Base-by-base conservation (phyloP, 169 alveolate genomes). In the Theileria sp. region DNA sequence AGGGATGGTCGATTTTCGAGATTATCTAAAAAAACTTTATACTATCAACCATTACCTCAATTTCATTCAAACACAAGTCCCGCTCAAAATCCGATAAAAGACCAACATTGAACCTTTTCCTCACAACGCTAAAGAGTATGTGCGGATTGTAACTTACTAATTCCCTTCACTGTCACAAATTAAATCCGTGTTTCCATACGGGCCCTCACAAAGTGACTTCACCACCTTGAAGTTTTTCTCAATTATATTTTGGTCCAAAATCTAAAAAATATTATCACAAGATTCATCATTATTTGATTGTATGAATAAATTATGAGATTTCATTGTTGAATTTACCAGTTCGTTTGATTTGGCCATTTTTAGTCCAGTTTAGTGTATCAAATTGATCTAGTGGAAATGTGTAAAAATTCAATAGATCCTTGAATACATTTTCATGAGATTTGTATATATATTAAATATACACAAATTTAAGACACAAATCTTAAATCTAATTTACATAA, bases 1-100 rank as follows among this genome's bases (percentile, higher is more conserved):
- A 93, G 1, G 96, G 97, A 70, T 91, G 94, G 76, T 86, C 80
- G 13, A 91, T 70, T 56, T 86, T 87, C 26, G 93, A 85, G 34
- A 87, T 77, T 21, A 91, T 56, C 94, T 91, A 75, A 51, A 25
- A n/a, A 30, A 0, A 21, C 28, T 26, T 34, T 21, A 44, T 13
- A 2, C 30, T 23, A 21, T 58, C 10, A 32, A 61, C 36, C 15
- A 7, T 68, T 61, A 87, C 94, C 80, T 86, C 89, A n/a, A 91
- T 91, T 88, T 91, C 94, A 66, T 87, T 91, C 79, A 91, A 54
- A 74, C 94, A 91, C 21, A 87, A 88, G 34, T 75, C 68, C 17
- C 79, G 79, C 71, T 91, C 94, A 82, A 76, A 70, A 21, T 86
- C 89, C 51, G 91, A 61, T 72, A 91, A 73, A 23, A 81, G 83